Percentiles rank a stretch among this genome's conserved stretches.
phyloP scores from a whole-genome alignment of 2,329 filamentous ascomycete genomes.

The Xylaria arbuscula region DNA sequence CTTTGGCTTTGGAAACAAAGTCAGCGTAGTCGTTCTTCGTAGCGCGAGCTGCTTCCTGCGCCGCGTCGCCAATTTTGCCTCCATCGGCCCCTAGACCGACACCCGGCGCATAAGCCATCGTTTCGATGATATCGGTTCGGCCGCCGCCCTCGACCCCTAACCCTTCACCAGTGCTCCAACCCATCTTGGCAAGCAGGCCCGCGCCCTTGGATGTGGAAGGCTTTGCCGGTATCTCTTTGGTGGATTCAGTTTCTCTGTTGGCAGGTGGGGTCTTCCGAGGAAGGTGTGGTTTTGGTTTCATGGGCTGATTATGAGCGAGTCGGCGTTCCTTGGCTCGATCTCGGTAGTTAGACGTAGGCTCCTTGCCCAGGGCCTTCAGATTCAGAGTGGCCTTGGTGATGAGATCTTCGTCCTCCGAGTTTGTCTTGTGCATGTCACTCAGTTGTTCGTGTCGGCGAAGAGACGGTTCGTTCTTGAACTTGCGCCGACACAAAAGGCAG shows the following conservation, averaged over 20 bases:
- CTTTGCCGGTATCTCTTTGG: conserved; percentile 52
- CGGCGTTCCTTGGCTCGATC: conserved; percentile 77
- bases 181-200: conserved; percentile 77
- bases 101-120: conserved; percentile 73
- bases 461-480: conserved; percentile 54
- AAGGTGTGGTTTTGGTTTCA: conserved; percentile 58
- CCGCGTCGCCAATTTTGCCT: conserved; percentile 75
- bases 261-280: conserved; percentile 45
- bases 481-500: conserved; percentile 58
- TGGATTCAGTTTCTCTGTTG: conserved; percentile 53
- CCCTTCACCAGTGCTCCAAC: conserved; percentile 73
- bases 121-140: conserved; percentile 71
- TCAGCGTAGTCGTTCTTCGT: conserved; percentile 70
- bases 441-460: conserved; percentile 59
- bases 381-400: conserved; percentile 48
- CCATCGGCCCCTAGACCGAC: conserved; percentile 77
- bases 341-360: conserved; percentile 60
- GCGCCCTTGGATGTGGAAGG: conserved; percentile 70
- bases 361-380: conserved; percentile 51
- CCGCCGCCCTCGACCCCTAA: conserved; percentile 73
- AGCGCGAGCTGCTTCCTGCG: conserved; percentile 69
- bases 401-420: conserved; percentile 47
- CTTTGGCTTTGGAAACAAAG: conserved; percentile 73
- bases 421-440: conserved; percentile 57
- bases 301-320: conserved; percentile 69